Evolutionary conservation across 2,329 filamentous ascomycete genomes (phyloP).

Genomic region (Colletotrichum truncatum): DNA sequence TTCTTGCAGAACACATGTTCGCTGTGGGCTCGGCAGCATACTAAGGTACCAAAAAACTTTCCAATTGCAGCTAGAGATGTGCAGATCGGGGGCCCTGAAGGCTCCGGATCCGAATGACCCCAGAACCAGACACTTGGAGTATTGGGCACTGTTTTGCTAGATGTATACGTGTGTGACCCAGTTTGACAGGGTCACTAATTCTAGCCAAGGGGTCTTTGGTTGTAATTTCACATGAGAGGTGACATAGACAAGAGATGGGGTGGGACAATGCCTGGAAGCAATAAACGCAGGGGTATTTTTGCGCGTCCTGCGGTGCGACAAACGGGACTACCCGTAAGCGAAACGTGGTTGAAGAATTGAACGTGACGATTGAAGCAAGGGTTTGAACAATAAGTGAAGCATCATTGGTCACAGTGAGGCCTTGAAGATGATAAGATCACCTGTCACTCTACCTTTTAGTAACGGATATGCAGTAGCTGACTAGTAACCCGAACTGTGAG

Average conservation of each 20-base stretch:
- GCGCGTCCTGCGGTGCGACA: slow-evolving; percentile 1
- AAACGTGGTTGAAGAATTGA: neutral
- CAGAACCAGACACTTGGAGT: neutral
- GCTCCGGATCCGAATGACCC: neutral
- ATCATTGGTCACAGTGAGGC: neutral
- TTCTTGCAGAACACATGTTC: neutral
- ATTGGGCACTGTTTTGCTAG: neutral
- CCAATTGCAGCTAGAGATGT: neutral
- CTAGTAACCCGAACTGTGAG: too few species aligned
- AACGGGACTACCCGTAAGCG: slow-evolving; percentile 9
- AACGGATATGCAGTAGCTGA: neutral
- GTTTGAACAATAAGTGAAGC: neutral
- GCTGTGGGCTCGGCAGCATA: too few species aligned
- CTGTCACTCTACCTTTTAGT: neutral
- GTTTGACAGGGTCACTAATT: neutral
- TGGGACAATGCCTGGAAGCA: neutral
- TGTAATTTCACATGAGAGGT: neutral
- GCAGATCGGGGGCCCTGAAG: neutral
- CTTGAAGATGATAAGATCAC: neutral
- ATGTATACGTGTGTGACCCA: neutral
- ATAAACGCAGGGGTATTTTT: neutral
- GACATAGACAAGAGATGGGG: neutral
- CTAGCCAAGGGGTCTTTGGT: neutral
- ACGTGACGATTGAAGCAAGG: neutral
- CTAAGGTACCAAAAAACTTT: neutral